A percentile compares a stretch with the other conserved stretches of the same genome.
Conservation (phyloP, 1,284 basidiomycete species). For the Coriolopsis trogii region DNA sequence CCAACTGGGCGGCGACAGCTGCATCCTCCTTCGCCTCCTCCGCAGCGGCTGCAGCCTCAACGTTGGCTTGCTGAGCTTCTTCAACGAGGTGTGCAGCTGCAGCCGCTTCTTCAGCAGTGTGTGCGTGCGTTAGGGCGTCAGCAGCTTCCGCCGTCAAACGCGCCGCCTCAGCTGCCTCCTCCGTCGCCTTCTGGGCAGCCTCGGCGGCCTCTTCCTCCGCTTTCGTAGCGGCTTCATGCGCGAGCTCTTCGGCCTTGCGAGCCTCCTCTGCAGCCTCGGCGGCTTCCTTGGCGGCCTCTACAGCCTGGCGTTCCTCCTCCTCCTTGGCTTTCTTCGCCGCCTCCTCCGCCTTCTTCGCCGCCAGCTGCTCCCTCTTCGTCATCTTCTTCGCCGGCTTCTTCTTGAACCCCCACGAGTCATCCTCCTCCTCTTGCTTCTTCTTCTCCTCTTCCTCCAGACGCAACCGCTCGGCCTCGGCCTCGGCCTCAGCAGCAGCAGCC, state of each 20-base stretch:
- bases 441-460: constrained; percentile 9
- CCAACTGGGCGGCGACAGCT: constrained; percentile 13
- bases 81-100: constrained; percentile 1
- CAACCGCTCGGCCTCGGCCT: constrained; percentile 9
- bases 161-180: constrained; percentile 5
- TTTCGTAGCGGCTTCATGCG: constrained; percentile 6
- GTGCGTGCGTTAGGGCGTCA: no score
- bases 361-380: constrained; percentile 11
- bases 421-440: constrained; percentile 17
- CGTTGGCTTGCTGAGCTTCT: constrained; percentile 7
- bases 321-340: constrained; percentile 10
- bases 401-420: constrained; percentile 17
- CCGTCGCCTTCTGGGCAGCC: no score
- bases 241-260: constrained; percentile 4
- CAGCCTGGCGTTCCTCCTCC: constrained; percentile 49
- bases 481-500: constrained; percentile 16
- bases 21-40: constrained; percentile 8
- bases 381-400: constrained; percentile 25
- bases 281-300: constrained; percentile 36
- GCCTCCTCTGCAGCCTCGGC: constrained; percentile 12
- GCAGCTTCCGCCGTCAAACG: no score
- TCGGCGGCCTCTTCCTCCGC: no score
- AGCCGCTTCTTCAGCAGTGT: no score
- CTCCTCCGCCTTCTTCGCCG: constrained; percentile 22
- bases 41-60: constrained; percentile 7